A percentile compares a stretch with the other conserved stretches of the same genome.
Conservation (phyloP, 140 eudicot genomes). For the Ambrosia hybrid region DNA sequence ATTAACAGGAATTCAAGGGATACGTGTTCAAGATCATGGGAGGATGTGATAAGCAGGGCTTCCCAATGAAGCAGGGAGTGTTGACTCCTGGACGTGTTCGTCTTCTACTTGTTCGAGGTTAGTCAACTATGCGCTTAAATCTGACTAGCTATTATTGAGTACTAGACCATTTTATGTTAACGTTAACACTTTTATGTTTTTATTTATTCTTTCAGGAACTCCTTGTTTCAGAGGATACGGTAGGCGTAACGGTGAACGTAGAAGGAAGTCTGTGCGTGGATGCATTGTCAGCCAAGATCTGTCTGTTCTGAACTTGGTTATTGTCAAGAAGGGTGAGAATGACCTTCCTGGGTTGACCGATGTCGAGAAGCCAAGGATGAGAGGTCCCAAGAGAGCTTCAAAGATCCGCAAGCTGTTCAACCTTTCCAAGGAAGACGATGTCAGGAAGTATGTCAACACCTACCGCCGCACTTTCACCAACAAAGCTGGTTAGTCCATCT, state of each 20-base stretch:
- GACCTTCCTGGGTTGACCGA: constrained; percentile 58
- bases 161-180: no score
- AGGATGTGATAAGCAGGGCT: constrained; percentile 63
- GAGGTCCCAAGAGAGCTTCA: constrained; percentile 61
- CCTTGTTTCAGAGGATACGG: constrained; percentile 58
- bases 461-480: constrained; percentile 49
- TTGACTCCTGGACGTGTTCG: constrained; percentile 61
- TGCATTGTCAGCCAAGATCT: constrained; percentile 60
- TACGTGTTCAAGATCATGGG: constrained; percentile 60
- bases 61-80: constrained; percentile 67
- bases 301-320: constrained; percentile 52
- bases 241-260: constrained; percentile 56
- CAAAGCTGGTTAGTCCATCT: constrained; percentile 39
- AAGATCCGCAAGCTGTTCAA: constrained; percentile 59
- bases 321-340: constrained; percentile 57
- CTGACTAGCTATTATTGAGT: background rate
- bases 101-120: constrained; percentile 51
- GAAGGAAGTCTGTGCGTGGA: constrained; percentile 55
- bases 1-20: constrained; percentile 46
- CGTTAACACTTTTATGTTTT: background rate
- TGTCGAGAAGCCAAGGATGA: constrained; percentile 57
- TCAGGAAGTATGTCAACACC: constrained; percentile 57
- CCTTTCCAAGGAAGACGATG: constrained; percentile 57
- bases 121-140: background rate
- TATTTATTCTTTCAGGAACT: constrained; percentile 27